Conservation (phyloP, 2,329 filamentous ascomycete species). For the Harringtonia lauricola region DNA sequence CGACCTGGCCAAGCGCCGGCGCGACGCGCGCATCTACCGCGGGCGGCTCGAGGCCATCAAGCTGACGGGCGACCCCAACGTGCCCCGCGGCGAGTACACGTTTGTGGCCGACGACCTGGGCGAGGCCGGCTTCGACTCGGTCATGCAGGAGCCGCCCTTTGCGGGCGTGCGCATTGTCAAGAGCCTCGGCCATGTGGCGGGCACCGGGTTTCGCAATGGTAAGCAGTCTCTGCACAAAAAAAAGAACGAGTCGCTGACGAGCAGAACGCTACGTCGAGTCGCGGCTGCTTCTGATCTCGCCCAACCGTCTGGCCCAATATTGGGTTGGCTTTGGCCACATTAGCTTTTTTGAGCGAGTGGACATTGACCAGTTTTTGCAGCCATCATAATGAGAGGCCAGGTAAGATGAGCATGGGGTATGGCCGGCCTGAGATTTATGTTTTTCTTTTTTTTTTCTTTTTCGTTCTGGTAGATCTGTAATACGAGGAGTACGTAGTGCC, state of each 20-base stretch:
- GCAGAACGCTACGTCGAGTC: slow-evolving; percentile 64
- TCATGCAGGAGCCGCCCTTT: slow-evolving; percentile 58
- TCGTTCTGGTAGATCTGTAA: too few species aligned
- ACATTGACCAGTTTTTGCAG: slow-evolving; percentile 38
- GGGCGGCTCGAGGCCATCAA: slow-evolving; percentile 77
- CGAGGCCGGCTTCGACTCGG: slow-evolving; percentile 48
- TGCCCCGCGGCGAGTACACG: slow-evolving; percentile 75
- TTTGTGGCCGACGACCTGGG: slow-evolving; percentile 75
- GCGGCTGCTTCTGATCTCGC: slow-evolving; percentile 67
- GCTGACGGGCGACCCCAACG: slow-evolving; percentile 81
- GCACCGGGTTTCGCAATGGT: slow-evolving; percentile 61
- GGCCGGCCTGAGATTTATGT: too few species aligned
- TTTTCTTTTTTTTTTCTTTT: too few species aligned
- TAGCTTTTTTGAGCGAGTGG: slow-evolving; percentile 48
- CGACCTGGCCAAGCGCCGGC: slow-evolving; percentile 32
- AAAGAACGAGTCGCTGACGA: background rate
- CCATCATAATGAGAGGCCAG: background rate
- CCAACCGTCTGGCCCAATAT: slow-evolving; percentile 68
- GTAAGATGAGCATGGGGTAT: background rate
- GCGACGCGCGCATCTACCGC: slow-evolving; percentile 39
- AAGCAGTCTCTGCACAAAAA: slow-evolving; percentile 23
- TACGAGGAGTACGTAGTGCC: too few species aligned
- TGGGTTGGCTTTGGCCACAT: slow-evolving; percentile 59
- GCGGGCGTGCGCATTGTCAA: slow-evolving; percentile 62
- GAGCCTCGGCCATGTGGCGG: slow-evolving; percentile 69